Evolutionary conservation across 208 protist species (phyloP).

Genomic region (Blastocrithidia nonstop): DNA sequence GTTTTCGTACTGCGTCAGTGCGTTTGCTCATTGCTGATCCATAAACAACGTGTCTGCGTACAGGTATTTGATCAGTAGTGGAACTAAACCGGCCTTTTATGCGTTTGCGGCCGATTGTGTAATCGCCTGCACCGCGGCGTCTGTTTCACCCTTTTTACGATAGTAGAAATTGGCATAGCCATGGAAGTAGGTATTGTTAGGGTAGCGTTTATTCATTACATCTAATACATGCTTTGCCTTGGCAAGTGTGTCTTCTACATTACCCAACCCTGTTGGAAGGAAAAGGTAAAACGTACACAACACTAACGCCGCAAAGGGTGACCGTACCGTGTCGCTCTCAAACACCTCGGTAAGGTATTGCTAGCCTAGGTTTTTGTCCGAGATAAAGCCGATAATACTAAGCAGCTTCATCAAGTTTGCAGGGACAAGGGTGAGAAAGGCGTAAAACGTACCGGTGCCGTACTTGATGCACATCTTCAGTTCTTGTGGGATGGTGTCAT

Average conservation of each 20-base stretch:
- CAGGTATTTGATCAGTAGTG: constrained; percentile 77
- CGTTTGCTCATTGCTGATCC: constrained; percentile 69
- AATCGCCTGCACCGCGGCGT: constrained; percentile 53
- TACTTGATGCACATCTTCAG: constrained; percentile 83
- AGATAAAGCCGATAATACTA: constrained; percentile 81
- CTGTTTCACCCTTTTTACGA: constrained; percentile 71
- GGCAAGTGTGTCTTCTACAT: constrained; percentile 51
- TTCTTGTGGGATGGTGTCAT: constrained; percentile 56
- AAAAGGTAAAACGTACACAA: constrained; percentile 86
- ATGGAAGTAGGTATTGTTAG: constrained; percentile 83
- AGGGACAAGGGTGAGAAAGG: constrained; percentile 76
- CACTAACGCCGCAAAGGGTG: constrained; percentile 65
- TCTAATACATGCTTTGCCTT: constrained; percentile 70
- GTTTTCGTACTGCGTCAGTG: constrained; percentile 34
- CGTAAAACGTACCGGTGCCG: constrained; percentile 77
- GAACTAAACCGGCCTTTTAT: constrained; percentile 41
- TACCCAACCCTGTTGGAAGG: constrained; percentile 69
- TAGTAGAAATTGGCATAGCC: constrained; percentile 87
- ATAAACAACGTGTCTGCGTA: constrained; percentile 86
- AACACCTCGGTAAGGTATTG: constrained; percentile 80
- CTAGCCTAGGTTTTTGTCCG: constrained; percentile 81
- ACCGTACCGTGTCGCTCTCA: constrained; percentile 78
- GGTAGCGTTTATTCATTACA: constrained; percentile 65
- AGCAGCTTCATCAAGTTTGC: constrained; percentile 83
- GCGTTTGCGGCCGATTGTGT: constrained; percentile 57